Conservation (phyloP, 495 filamentous ascomycete genomes). For the Neurospora sp. region DNA sequence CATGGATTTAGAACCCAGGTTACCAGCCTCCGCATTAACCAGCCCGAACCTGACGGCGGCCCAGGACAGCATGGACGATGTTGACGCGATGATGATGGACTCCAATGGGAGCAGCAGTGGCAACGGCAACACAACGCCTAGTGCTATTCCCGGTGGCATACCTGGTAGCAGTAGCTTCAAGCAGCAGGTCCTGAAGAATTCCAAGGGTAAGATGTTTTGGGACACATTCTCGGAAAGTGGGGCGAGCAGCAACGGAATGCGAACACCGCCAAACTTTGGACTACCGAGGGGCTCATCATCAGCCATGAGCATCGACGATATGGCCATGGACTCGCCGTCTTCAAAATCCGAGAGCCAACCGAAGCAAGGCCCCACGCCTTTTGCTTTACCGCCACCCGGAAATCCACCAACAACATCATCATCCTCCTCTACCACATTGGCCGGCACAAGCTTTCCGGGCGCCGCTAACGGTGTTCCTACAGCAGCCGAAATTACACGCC, state of each 20-base stretch:
- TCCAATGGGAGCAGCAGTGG: conserved; percentile 17
- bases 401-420: not conserved
- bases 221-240: conserved; percentile 54
- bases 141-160: not conserved
- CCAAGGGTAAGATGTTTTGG: conserved; percentile 69
- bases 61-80: conserved; percentile 44
- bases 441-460: conserved; percentile 24
- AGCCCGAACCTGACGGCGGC: conserved; percentile 33
- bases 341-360: conserved; percentile 23
- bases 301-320: conserved; percentile 56
- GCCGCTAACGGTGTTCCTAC: conserved; percentile 37
- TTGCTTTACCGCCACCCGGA: not conserved
- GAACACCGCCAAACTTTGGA: conserved; percentile 47
- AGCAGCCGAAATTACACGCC: conserved; percentile 57
- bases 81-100: conserved; percentile 51
- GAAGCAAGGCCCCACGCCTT: conserved; percentile 1
- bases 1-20: conserved; percentile 38
- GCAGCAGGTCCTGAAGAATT: conserved; percentile 59
- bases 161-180: conserved; percentile 47
- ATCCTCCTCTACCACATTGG: not conserved
- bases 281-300: conserved; percentile 47
- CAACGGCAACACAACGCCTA: conserved; percentile 37
- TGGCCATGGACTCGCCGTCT: conserved; percentile 65
- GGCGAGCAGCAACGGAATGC: conserved; percentile 38
- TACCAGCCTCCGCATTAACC: conserved; percentile 38